Evolutionary conservation across 2,329 filamentous ascomycete species (phyloP), one percentile per base, ranked within the genome.

Genomic region (Epichloe baconii): DNA sequence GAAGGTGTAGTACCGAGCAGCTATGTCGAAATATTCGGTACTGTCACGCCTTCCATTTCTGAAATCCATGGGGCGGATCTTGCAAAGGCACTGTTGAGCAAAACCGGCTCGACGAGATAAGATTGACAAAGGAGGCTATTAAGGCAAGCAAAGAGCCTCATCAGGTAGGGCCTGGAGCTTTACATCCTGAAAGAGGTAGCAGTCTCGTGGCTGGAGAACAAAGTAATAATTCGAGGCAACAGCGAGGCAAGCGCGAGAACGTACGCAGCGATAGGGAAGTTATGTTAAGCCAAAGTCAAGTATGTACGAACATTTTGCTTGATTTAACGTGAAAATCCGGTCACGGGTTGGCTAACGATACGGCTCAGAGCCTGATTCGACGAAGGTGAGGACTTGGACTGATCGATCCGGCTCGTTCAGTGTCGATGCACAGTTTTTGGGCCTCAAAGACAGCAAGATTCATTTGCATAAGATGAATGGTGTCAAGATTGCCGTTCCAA

Each of bases 391-490:
- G 56, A 89, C 84, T 3, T 98, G 93, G 93, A 95, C 89, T 35
- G 93, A 98, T 68, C 82, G 93, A 58, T 88, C 88, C 37, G 93
- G 91, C 61, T 91, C 90, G 1, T 98, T 98, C 71, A 97, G 88
- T 59, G 93, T 98, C 51, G 93, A 97, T 58, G 93, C 93, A 15
- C 88, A 98, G 65, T 98, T 97, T 63, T 80, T 98, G 48, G 91
- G 89, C 31, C 77, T 97, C 49, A 88, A 88, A 65, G 93, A 97
- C 64, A 88, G 90, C 56, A 97, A 97, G 68, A 94, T 98, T 57
- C 94, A 98, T 68, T 75, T 98, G 21, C 93, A 98, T 73, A 98
- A 98, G 72, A 78, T 88, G 69, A 98, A 98, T 64, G 93, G 93
- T 38, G 89, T 98, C 61, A 97, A 97, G 69, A 98, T 98, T 67